Evolutionary conservation across 768 basidiomycete genomes (phyloP).

Genomic region (Pulveroboletus sp.): DNA sequence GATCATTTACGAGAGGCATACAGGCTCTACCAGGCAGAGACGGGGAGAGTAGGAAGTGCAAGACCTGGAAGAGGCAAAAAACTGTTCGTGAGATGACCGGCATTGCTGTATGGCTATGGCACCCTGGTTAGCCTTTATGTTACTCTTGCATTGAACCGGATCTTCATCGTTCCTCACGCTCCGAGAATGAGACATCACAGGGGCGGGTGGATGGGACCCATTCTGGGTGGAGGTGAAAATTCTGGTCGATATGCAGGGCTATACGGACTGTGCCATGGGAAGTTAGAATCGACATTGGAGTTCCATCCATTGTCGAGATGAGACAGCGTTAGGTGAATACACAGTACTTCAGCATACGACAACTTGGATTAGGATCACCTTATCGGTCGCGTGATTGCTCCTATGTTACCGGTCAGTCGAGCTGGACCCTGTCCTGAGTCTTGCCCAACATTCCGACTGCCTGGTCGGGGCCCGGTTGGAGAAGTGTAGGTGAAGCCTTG

Average conservation of each 20-base stretch:
- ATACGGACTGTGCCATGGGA: neutral
- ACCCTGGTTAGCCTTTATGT: neutral
- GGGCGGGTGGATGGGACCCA: neutral
- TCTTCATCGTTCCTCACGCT: neutral
- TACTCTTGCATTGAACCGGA: neutral
- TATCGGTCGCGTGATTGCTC: no score
- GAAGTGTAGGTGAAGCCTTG: no score
- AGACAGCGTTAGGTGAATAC: no score
- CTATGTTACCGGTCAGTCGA: no score
- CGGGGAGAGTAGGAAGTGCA: conserved; percentile 76
- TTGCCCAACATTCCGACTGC: no score
- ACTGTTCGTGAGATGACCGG: conserved; percentile 58
- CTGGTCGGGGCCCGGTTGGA: no score
- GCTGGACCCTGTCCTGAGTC: no score
- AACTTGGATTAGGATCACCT: no score
- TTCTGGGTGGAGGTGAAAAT: no score
- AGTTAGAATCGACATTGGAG: neutral
- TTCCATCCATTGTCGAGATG: no score
- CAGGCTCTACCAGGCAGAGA: conserved; percentile 73
- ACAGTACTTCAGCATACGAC: no score
- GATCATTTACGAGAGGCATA: conserved; percentile 91
- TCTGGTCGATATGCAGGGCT: neutral
- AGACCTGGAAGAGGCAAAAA: conserved; percentile 64
- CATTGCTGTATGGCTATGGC: neutral
- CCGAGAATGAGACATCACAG: neutral